A percentile compares a stretch with the other conserved stretches of the same genome.
phyloP scores from a whole-genome alignment of 176 grass and related monocot species.

The Paspalum notatum region DNA sequence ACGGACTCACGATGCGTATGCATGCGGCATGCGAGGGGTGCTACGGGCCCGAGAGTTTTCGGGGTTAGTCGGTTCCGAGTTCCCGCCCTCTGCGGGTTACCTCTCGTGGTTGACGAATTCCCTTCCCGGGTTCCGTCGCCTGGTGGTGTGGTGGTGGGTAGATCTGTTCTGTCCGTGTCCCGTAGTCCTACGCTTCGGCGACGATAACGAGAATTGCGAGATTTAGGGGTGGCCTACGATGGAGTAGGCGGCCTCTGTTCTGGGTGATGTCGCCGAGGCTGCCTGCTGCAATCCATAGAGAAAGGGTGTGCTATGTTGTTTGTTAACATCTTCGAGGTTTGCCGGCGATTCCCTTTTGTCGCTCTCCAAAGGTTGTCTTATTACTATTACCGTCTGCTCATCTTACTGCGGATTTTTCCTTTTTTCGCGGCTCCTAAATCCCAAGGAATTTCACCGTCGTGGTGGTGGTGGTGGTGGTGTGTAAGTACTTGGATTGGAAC shows the following conservation, averaged over 20 bases:
- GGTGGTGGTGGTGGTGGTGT: conserved; percentile 1
- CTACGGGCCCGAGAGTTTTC: background rate
- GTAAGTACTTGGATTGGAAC: background rate
- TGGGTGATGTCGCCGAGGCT: background rate
- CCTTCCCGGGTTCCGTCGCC: background rate
- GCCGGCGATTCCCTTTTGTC: background rate
- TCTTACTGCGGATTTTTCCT: background rate
- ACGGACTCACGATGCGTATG: background rate
- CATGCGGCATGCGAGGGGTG: background rate
- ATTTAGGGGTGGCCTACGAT: conserved; percentile 10
- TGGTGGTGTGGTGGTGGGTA: background rate
- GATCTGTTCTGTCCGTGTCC: conserved; percentile 36
- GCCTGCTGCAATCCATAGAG: too few relatives aligned
- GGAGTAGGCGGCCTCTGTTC: conserved; percentile 18
- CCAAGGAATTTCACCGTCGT: background rate
- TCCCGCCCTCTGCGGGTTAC: background rate
- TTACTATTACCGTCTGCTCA: background rate
- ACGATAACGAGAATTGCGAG: background rate
- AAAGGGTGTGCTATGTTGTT: background rate
- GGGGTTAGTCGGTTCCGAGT: background rate
- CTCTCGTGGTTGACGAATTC: background rate
- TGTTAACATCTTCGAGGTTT: background rate
- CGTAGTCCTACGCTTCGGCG: background rate
- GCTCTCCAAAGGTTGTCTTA: background rate
- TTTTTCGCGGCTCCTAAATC: background rate